phyloP scores from a whole-genome alignment of 805 yeast genomes.

The Ogataea glucozyma region DNA sequence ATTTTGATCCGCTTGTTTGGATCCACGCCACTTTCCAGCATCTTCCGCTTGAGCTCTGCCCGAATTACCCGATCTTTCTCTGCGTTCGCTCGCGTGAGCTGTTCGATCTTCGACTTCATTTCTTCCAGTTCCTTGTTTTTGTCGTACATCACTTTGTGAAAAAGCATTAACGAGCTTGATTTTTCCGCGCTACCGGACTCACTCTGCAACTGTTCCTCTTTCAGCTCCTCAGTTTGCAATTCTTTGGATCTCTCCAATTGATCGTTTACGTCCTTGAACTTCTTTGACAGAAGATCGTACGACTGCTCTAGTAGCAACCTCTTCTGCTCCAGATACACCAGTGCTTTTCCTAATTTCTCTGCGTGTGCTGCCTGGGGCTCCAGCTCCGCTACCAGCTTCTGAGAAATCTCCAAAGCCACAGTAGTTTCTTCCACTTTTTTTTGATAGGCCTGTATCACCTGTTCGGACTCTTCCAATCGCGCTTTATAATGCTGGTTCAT shows the following conservation, averaged over 20 bases:
- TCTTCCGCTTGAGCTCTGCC: conserved; percentile 2
- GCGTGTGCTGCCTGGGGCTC: neutral
- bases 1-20: conserved; percentile 5
- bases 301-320: conserved; percentile 11
- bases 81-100: neutral
- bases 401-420: neutral
- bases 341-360: neutral
- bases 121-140: conserved; percentile 15
- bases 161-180: too few species aligned
- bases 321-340: neutral
- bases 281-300: conserved; percentile 14
- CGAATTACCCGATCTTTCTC: conserved; percentile 2
- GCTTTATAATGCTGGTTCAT: conserved; percentile 15
- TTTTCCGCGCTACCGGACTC: too few species aligned
- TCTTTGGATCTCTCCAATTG: conserved; percentile 13
- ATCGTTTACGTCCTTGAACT: conserved; percentile 13
- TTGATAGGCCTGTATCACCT: conserved; percentile 11
- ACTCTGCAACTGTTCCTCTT: neutral
- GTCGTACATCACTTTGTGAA: conserved; percentile 13
- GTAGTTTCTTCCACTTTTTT: conserved; percentile 6
- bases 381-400: neutral
- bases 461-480: conserved; percentile 6
- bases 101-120: neutral
- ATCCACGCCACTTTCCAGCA: neutral
- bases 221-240: neutral